Evolutionary conservation across 1,284 basidiomycete species (phyloP).

Genomic region (Paramarasmius palmivorus): DNA sequence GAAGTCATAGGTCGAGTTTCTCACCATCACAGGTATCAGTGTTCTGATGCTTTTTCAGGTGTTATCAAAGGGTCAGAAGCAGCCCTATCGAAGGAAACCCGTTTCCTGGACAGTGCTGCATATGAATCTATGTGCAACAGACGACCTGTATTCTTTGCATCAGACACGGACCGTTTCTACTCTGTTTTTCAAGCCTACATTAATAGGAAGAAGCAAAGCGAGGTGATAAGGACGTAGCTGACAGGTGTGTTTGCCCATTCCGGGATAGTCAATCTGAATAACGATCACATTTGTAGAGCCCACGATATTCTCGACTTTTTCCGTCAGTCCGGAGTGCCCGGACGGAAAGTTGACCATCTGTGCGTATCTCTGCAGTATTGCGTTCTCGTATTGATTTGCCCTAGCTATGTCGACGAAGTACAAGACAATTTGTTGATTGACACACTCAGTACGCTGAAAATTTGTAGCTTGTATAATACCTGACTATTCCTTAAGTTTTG

Average conservation of each 20-base stretch:
- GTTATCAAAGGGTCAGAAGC: slow-evolving; percentile 69
- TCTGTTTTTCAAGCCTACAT: slow-evolving; percentile 56
- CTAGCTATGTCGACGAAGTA: slow-evolving; percentile 71
- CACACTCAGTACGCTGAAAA: slow-evolving; percentile 44
- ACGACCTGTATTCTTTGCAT: slow-evolving; percentile 54
- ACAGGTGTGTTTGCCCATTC: slow-evolving; percentile 42
- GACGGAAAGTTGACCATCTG: slow-evolving; percentile 57
- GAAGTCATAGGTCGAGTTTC: slow-evolving; percentile 57
- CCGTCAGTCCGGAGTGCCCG: slow-evolving; percentile 32
- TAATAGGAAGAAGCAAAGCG: slow-evolving; percentile 43
- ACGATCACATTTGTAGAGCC: slow-evolving; percentile 36
- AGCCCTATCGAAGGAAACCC: slow-evolving; percentile 32
- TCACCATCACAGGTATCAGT: slow-evolving; percentile 1
- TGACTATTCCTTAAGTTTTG: slow-evolving; percentile 44
- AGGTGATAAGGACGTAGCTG: slow-evolving; percentile 61
- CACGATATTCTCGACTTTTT: slow-evolving; percentile 50
- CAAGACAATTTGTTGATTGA: slow-evolving; percentile 76
- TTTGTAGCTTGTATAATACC: background rate
- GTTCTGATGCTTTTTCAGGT: slow-evolving; percentile 34
- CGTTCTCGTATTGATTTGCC: background rate
- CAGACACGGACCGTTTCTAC: slow-evolving; percentile 50
- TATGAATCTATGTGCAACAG: slow-evolving; percentile 53
- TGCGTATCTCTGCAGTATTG: slow-evolving; percentile 29
- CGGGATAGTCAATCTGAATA: slow-evolving; percentile 11
- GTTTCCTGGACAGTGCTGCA: slow-evolving; percentile 41